These are phyloP conservation scores for Naganishia friedmannii DNA, from an alignment of 768 basidiomycete species.

Conservation along the genomic window DNA sequence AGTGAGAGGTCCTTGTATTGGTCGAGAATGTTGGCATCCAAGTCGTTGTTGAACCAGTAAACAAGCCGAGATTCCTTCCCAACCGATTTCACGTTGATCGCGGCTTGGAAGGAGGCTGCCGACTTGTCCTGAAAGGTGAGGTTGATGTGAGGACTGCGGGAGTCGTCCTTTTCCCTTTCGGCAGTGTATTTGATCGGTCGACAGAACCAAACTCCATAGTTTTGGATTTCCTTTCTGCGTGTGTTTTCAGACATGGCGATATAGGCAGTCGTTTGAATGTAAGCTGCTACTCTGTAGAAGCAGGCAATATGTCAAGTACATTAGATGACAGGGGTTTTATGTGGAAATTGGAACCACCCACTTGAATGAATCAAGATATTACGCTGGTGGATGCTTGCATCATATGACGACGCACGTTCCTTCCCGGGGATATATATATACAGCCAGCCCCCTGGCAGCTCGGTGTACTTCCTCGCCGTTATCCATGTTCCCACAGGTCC, in stretches of 20 bases:
- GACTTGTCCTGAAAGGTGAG: slow-evolving; percentile 14
- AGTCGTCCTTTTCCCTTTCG: not conserved
- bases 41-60: slow-evolving; percentile 14
- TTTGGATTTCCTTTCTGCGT: not conserved
- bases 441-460: too few species aligned
- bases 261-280: not conserved
- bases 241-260: not conserved
- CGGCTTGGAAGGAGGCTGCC: not conserved
- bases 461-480: too few species aligned
- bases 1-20: slow-evolving; percentile 3
- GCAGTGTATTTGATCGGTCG: slow-evolving; percentile 11
- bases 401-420: too few species aligned
- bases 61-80: slow-evolving; percentile 10
- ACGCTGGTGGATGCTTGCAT: too few species aligned
- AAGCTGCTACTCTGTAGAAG: too few species aligned
- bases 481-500: too few species aligned
- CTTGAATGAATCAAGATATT: too few species aligned
- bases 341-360: too few species aligned
- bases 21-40: not conserved
- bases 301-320: too few species aligned
- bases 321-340: too few species aligned
- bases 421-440: too few species aligned
- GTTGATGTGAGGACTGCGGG: slow-evolving; percentile 13
- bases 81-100: slow-evolving; percentile 20
- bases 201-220: slow-evolving; percentile 8